A percentile compares a stretch with the other conserved stretches of the same genome.
phyloP scores from a whole-genome alignment of 805 yeast genomes.

The Candida suzukii region DNA sequence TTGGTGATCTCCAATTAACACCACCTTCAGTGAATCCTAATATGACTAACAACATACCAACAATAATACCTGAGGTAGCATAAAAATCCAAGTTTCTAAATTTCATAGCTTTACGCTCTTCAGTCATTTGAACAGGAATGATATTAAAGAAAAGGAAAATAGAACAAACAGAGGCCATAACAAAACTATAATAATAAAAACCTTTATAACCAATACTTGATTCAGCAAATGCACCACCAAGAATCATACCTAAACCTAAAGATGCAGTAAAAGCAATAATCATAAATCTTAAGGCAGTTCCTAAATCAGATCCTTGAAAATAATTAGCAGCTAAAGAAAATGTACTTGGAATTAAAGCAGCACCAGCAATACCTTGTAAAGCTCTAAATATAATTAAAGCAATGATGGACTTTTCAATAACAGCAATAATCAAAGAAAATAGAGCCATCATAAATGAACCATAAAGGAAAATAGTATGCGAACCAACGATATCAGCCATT shows the following conservation, averaged over 20 bases:
- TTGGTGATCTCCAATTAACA: conserved; percentile 35
- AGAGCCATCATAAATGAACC: conserved; percentile 12
- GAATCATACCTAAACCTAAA: conserved; percentile 31
- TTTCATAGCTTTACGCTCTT: conserved; percentile 13
- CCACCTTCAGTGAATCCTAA: conserved; percentile 42
- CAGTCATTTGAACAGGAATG: conserved; percentile 22
- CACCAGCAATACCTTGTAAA: conserved; percentile 37
- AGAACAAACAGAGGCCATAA: conserved; percentile 13
- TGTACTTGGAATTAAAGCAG: conserved; percentile 30
- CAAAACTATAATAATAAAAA: conserved; percentile 31
- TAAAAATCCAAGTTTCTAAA: conserved; percentile 26
- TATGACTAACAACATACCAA: conserved; percentile 30
- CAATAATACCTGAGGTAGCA: conserved; percentile 27
- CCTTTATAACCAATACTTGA: conserved; percentile 33
- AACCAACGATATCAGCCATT: conserved; percentile 34
- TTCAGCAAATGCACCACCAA: conserved; percentile 38
- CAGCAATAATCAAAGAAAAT: conserved; percentile 27
- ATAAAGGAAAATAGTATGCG: conserved; percentile 21
- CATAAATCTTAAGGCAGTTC: conserved; percentile 6
- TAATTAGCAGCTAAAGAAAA: conserved; percentile 16
- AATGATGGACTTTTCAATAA: conserved; percentile 24
- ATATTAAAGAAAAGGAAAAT: conserved; percentile 15
- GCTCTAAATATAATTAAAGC: conserved; percentile 37
- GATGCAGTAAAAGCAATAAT: conserved; percentile 10
- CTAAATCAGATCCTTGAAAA: conserved; percentile 11